A percentile compares a stretch with the other conserved stretches of the same genome.
These are phyloP conservation scores for Morella rubra DNA, from an alignment of 306 rosid species.

Conservation along the genomic window DNA sequence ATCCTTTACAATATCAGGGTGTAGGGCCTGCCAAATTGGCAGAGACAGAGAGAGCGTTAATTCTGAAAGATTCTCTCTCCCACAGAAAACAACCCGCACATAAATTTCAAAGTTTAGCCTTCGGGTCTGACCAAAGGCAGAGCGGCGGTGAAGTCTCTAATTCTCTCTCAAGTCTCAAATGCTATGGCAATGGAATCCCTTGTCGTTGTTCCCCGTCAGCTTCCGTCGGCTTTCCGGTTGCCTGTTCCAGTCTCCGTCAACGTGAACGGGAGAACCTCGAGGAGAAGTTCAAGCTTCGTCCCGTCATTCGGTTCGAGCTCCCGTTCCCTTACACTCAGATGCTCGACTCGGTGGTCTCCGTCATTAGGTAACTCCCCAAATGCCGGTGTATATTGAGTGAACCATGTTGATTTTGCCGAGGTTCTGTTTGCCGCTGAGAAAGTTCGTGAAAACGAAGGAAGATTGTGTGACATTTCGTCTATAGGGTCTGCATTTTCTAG, in stretches of 20 bases:
- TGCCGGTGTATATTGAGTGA: neutral
- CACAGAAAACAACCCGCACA: too few species aligned
- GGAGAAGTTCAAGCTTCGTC: constrained; percentile 22
- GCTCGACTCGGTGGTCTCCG: constrained; percentile 42
- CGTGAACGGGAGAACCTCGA: constrained; percentile 25
- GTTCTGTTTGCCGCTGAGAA: constrained; percentile 3
- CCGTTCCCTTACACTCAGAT: constrained; percentile 38
- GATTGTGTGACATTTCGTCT: neutral
- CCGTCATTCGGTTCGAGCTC: constrained; percentile 18
- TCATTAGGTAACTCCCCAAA: constrained; percentile 38
- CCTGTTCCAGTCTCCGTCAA: constrained; percentile 21
- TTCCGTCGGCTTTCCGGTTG: constrained; percentile 19
- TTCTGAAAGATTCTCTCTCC: too few species aligned
- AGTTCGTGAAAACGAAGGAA: neutral
- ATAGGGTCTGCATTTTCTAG: neutral
- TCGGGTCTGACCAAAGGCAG: too few species aligned
- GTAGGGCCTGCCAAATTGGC: too few species aligned
- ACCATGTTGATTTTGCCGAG: constrained; percentile 1
- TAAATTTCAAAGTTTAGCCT: too few species aligned
- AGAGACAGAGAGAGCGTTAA: too few species aligned
- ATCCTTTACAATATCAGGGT: too few species aligned
- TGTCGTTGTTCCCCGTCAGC: constrained; percentile 25
- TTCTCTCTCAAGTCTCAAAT: neutral
- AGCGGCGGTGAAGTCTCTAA: too few species aligned
- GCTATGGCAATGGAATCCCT: constrained; percentile 45